phyloP scores from a whole-genome alignment of 1,284 basidiomycete species.

The Puccinia coronata region DNA sequence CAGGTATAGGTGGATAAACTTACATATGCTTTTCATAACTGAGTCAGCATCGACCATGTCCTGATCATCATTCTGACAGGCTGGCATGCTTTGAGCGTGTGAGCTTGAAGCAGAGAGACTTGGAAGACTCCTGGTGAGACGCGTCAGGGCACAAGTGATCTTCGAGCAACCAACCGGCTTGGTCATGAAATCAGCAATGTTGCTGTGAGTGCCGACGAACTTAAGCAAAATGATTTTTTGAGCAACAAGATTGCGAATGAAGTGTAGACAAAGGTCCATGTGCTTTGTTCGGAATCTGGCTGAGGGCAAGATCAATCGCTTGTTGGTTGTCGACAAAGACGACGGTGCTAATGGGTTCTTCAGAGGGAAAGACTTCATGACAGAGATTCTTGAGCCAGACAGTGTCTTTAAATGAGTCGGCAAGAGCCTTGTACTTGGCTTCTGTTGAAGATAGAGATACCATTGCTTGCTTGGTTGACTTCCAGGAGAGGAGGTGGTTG shows the following conservation, averaged over 20 bases:
- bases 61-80: no score
- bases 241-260: background rate
- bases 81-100: no score
- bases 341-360: no score
- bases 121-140: no score
- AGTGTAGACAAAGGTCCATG: background rate
- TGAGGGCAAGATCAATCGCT: conserved; percentile 5
- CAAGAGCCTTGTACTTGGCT: conserved; percentile 15
- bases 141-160: background rate
- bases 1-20: no score
- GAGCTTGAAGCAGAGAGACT: no score
- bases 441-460: background rate
- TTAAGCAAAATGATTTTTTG: background rate
- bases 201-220: background rate
- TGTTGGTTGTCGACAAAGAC: background rate
- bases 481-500: background rate
- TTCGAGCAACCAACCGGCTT: background rate
- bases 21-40: no score
- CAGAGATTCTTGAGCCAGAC: conserved; percentile 8
- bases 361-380: background rate
- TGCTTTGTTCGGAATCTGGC: background rate
- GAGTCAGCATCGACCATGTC: no score
- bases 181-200: background rate
- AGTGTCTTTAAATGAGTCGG: background rate
- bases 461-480: no score